phyloP scores from a whole-genome alignment of 805 yeast species.

The Cyberlindnera subsufficiens region DNA sequence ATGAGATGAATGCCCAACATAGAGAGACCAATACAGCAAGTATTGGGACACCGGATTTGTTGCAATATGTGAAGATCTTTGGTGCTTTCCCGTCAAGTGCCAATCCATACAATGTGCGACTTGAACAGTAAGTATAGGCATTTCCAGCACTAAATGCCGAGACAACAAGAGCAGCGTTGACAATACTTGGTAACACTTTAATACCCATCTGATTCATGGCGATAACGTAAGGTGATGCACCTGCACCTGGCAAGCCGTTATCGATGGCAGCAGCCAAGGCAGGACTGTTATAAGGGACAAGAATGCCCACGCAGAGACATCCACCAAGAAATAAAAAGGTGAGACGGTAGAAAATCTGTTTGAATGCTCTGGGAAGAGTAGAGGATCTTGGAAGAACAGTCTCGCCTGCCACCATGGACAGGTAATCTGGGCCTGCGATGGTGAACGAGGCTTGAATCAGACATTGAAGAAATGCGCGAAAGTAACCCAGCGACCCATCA shows the following conservation, averaged over 20 bases:
- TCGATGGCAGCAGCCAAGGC: conserved; percentile 50
- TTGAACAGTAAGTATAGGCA: conserved; percentile 69
- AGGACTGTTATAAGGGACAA: conserved; percentile 67
- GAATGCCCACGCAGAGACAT: conserved; percentile 70
- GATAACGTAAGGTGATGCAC: conserved; percentile 75
- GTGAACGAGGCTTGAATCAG: conserved; percentile 70
- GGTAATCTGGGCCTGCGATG: conserved; percentile 82
- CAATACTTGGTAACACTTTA: conserved; percentile 64
- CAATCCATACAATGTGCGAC: conserved; percentile 62
- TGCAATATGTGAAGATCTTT: conserved; percentile 51
- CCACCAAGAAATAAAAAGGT: conserved; percentile 67
- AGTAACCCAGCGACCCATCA: conserved; percentile 55
- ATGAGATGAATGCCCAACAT: conserved; percentile 58
- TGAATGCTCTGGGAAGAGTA: conserved; percentile 73
- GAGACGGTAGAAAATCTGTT: conserved; percentile 65
- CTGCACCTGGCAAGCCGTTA: conserved; percentile 67
- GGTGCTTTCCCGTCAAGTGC: conserved; percentile 76
- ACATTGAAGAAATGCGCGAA: conserved; percentile 68
- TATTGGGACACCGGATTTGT: conserved; percentile 66
- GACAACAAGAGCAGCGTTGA: conserved; percentile 69
- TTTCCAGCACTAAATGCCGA: conserved; percentile 84
- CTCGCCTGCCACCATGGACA: conserved; percentile 83
- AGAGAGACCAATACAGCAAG: conserved; percentile 45
- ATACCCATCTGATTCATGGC: conserved; percentile 72
- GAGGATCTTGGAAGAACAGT: conserved; percentile 58